Evolutionary conservation across 768 basidiomycete species (phyloP).

Genomic region (Exidia glandulosa): DNA sequence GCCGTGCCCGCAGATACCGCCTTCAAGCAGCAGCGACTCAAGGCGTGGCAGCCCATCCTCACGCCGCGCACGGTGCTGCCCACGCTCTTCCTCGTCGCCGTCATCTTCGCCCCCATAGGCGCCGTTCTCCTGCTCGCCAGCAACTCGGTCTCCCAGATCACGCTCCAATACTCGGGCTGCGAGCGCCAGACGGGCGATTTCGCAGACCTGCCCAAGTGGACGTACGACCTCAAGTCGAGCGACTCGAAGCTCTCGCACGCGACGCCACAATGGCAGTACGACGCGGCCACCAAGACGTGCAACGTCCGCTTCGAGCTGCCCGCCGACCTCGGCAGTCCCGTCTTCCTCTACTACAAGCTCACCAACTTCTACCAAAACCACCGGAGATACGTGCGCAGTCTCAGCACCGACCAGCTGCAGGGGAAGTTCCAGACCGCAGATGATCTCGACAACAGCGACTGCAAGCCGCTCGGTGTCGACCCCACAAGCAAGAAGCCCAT

Average conservation of each 20-base stretch:
- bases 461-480: slow-evolving; percentile 66
- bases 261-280: slow-evolving; percentile 67
- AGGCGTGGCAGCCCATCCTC: slow-evolving; percentile 99
- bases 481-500: slow-evolving; percentile 40
- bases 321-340: slow-evolving; percentile 55
- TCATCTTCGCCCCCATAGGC: slow-evolving; percentile 92
- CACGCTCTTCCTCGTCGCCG: slow-evolving; percentile 87
- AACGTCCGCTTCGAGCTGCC: slow-evolving; percentile 75
- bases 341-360: slow-evolving; percentile 93
- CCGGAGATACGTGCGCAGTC: slow-evolving; percentile 89
- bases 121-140: slow-evolving; percentile 90
- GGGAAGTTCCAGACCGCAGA: slow-evolving; percentile 45
- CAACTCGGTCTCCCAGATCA: slow-evolving; percentile 79
- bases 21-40: slow-evolving; percentile 98
- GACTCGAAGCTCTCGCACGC: slow-evolving; percentile 34
- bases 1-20: slow-evolving; percentile 62
- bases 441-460: slow-evolving; percentile 59
- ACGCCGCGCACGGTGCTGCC: slow-evolving; percentile 97
- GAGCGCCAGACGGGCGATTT: slow-evolving; percentile 47
- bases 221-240: slow-evolving; percentile 53
- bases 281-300: slow-evolving; percentile 54
- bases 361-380: slow-evolving; percentile 99
- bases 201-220: slow-evolving; percentile 43
- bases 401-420: slow-evolving; percentile 73
- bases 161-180: slow-evolving; percentile 91